Conservation (phyloP, 352 stramenopile genomes). For the Phytophthora fragariaefolia region DNA sequence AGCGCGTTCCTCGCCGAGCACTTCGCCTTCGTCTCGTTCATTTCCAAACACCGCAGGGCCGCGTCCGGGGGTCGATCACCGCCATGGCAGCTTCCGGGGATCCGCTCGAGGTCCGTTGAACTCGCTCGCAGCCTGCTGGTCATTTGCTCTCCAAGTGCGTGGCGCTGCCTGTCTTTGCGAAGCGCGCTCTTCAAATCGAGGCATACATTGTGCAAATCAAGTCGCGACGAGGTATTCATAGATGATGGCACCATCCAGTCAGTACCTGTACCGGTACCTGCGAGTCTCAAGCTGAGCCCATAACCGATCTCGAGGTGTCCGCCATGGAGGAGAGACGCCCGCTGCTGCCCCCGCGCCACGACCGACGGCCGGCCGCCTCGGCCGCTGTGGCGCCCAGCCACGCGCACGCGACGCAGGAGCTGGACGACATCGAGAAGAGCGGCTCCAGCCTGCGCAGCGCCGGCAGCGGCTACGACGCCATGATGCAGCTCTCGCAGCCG, state of each 20-base stretch:
- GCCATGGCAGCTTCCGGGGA: too few relatives aligned
- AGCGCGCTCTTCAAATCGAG: background rate
- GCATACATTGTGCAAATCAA: background rate
- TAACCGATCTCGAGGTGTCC: background rate
- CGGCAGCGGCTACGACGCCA: conserved; percentile 48
- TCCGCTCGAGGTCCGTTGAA: too few relatives aligned
- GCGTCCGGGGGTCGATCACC: too few relatives aligned
- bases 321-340: conserved; percentile 32
- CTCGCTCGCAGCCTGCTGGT: too few relatives aligned
- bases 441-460: conserved; percentile 39
- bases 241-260: too few relatives aligned
- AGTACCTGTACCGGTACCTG: too few relatives aligned
- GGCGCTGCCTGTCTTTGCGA: background rate
- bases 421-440: conserved; percentile 44
- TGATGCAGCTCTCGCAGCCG: conserved; percentile 68
- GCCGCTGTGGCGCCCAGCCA: conserved; percentile 20
- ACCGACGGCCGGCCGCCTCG: conserved; percentile 8
- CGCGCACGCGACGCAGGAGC: conserved; percentile 25
- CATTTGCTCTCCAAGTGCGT: background rate
- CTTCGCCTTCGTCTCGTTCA: too few relatives aligned
- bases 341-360: conserved; percentile 23
- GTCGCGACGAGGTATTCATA: background rate
- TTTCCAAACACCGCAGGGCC: too few relatives aligned
- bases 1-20: too few relatives aligned
- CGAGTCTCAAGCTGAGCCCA: too few relatives aligned